These are phyloP conservation scores for Fusarium palustre DNA, from an alignment of 2,329 filamentous ascomycete species.

Conservation along the genomic window DNA sequence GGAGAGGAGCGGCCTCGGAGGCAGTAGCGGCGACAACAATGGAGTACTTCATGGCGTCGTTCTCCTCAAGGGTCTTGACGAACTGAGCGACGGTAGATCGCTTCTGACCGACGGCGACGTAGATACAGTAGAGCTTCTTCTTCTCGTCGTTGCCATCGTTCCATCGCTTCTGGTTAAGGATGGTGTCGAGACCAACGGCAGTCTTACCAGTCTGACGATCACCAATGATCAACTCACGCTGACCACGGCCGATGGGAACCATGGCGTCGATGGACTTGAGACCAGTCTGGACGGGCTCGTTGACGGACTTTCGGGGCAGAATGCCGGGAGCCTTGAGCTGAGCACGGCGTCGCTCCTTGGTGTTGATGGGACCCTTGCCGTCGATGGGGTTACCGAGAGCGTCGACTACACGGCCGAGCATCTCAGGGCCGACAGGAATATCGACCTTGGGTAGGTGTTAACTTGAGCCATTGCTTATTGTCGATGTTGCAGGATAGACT, in stretches of 20 bases:
- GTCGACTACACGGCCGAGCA: conserved; percentile 98
- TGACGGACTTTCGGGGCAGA: conserved; percentile 95
- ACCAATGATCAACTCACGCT: conserved; percentile 99
- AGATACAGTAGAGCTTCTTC: conserved; percentile 99
- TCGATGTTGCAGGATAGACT: conserved; percentile 55
- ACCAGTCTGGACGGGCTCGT: conserved; percentile 98
- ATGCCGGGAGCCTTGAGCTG: conserved; percentile 99
- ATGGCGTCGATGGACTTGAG: conserved; percentile 99
- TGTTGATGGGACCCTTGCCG: conserved; percentile 97
- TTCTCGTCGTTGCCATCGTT: conserved; percentile 87
- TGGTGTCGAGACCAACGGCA: conserved; percentile 96
- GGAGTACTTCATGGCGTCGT: conserved; percentile 99
- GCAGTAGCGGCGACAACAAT: conserved; percentile 95
- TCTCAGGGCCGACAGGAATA: conserved; percentile 89
- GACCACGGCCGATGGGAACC: conserved; percentile 99
- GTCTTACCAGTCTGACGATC: conserved; percentile 99
- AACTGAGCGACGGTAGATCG: conserved; percentile 99
- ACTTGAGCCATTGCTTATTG: conserved; percentile 6
- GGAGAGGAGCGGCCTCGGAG: conserved; percentile 94
- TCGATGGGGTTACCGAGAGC: conserved; percentile 99
- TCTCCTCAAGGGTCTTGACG: conserved; percentile 99
- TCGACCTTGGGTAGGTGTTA: conserved; percentile 77
- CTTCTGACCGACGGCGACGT: conserved; percentile 99
- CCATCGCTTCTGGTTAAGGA: conserved; percentile 99
- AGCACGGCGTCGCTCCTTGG: conserved; percentile 91